These are phyloP conservation scores for Globisporangium carolinianum DNA, from an alignment of 352 stramenopile species.

Conservation along the genomic window DNA sequence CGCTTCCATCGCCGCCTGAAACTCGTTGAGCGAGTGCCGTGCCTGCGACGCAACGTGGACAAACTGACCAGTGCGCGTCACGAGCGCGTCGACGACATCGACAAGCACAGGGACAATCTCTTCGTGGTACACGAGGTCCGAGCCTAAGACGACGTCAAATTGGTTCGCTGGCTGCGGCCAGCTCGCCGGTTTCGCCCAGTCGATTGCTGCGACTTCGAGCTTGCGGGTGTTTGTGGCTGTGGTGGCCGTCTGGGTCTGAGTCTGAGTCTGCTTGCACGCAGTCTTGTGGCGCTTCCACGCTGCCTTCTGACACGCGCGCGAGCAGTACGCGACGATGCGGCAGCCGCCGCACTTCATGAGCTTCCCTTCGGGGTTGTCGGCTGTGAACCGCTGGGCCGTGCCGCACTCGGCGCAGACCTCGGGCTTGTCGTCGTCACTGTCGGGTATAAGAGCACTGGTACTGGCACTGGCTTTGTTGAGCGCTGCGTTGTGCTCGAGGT, in stretches of 20 bases:
- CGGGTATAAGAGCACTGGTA: not conserved
- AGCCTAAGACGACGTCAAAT: constrained; percentile 78
- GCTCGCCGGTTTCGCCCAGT: constrained; percentile 72
- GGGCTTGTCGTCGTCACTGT: constrained; percentile 23
- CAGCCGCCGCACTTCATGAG: constrained; percentile 82
- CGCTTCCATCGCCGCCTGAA: constrained; percentile 70
- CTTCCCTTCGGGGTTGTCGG: constrained; percentile 82
- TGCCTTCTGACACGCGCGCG: constrained; percentile 79
- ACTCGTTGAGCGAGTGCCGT: constrained; percentile 74
- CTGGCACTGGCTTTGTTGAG: constrained; percentile 35
- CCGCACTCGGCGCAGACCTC: constrained; percentile 63
- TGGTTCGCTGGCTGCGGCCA: constrained; percentile 37
- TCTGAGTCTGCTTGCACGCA: constrained; percentile 67
- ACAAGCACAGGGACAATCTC: constrained; percentile 78
- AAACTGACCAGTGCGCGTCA: constrained; percentile 49
- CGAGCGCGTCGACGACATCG: constrained; percentile 66
- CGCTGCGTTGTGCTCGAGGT: constrained; percentile 72
- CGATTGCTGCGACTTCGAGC: constrained; percentile 65
- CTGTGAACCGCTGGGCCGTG: constrained; percentile 61
- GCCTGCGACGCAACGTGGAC: constrained; percentile 76
- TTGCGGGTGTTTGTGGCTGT: not conserved
- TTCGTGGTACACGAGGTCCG: constrained; percentile 82
- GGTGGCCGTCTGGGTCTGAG: not conserved
- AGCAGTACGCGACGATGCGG: constrained; percentile 74
- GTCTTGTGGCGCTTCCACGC: constrained; percentile 83